Conservation (phyloP, 345 rosid genomes). For the Noccaea bulbosa region DNA sequence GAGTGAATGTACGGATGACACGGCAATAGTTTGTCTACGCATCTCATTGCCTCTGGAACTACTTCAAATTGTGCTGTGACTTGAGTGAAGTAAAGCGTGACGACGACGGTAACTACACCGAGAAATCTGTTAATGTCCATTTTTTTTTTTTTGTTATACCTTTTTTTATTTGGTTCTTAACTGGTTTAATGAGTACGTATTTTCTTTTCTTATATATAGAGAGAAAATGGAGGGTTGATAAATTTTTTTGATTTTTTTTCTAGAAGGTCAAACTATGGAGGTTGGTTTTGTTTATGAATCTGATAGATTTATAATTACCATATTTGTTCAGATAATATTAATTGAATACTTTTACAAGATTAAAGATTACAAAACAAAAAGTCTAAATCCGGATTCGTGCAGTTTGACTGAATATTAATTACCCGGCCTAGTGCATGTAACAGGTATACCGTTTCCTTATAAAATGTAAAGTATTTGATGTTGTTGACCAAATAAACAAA, state of each 20-base stretch:
- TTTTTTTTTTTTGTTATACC: constrained; percentile 9
- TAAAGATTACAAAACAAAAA: neutral
- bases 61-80: constrained; percentile 10
- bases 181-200: neutral
- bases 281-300: constrained; percentile 18
- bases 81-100: constrained; percentile 22
- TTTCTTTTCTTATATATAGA: constrained; percentile 1
- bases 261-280: neutral
- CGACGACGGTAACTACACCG: constrained; percentile 1
- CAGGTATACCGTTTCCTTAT: neutral
- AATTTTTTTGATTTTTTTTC: neutral
- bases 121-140: constrained; percentile 2
- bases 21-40: constrained; percentile 54
- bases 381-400: neutral
- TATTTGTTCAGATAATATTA: constrained; percentile 1
- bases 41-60: constrained; percentile 28
- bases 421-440: constrained; percentile 12
- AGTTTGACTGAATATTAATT: constrained; percentile 7
- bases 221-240: neutral
- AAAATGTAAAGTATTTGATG: neutral
- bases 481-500: neutral
- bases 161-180: neutral
- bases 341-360: neutral
- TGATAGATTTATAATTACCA: neutral
- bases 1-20: constrained; percentile 51